A percentile compares a stretch with the other conserved stretches of the same genome.
Conservation (phyloP, 1,284 basidiomycete species). For the Irpex sp. region DNA sequence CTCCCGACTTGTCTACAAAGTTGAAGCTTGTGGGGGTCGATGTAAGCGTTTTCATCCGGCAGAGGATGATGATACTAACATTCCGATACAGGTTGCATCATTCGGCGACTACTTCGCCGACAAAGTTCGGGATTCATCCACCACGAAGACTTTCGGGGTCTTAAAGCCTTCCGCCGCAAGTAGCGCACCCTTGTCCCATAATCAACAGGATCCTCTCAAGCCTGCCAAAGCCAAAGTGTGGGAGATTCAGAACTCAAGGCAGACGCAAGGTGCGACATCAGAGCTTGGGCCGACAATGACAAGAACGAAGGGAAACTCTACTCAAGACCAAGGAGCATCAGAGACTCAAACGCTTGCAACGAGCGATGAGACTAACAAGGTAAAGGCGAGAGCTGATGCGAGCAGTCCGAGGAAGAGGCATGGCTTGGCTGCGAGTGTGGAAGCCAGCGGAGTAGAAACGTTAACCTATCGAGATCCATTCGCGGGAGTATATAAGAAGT, state of each 20-base stretch:
- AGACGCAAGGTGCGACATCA: neutral
- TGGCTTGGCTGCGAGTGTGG: conserved; percentile 22
- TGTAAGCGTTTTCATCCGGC: conserved; percentile 29
- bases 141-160: conserved; percentile 12
- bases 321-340: neutral
- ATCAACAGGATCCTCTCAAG: conserved; percentile 8
- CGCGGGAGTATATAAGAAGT: conserved; percentile 70
- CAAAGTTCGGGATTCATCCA: conserved; percentile 28
- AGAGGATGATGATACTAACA: neutral
- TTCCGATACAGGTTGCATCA: conserved; percentile 46
- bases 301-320: neutral
- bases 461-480: conserved; percentile 76
- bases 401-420: conserved; percentile 26
- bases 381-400: conserved; percentile 18
- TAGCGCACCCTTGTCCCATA: conserved; percentile 10
- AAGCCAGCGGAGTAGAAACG: conserved; percentile 51
- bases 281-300: neutral
- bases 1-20: conserved; percentile 60
- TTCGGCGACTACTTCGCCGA: conserved; percentile 79
- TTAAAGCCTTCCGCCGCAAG: conserved; percentile 8
- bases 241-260: conserved; percentile 11
- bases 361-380: neutral
- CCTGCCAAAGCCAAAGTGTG: conserved; percentile 15
- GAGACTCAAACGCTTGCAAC: neutral
- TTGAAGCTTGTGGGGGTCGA: conserved; percentile 76